Evolutionary conservation across 208 protist genomes (phyloP).

Genomic region (Zelonia costaricensis): DNA sequence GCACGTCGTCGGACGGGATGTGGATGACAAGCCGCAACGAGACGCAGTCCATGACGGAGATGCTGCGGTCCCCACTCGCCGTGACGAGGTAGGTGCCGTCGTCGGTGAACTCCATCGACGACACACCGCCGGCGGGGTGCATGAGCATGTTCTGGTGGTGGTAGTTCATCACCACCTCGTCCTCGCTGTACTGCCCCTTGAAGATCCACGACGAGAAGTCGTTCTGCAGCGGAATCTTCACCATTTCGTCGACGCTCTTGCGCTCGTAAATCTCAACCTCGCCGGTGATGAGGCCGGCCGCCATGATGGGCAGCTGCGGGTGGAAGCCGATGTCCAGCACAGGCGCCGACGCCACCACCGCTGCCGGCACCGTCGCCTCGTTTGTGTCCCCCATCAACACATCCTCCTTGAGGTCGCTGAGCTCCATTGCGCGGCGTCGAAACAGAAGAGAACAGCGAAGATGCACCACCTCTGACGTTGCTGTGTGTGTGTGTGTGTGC

Average conservation of each 20-base stretch:
- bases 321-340: constrained; percentile 86
- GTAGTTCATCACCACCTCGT: constrained; percentile 57
- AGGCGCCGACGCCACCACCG: constrained; percentile 51
- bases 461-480: background rate
- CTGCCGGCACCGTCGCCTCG: constrained; percentile 57
- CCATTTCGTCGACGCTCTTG: constrained; percentile 50
- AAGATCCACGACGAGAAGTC: constrained; percentile 80
- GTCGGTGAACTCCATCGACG: constrained; percentile 90
- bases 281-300: constrained; percentile 76
- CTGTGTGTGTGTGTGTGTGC: background rate
- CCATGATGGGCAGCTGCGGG: constrained; percentile 68
- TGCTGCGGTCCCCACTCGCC: constrained; percentile 76
- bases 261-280: constrained; percentile 83
- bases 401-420: constrained; percentile 47
- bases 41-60: constrained; percentile 86
- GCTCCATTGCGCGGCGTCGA: constrained; percentile 48
- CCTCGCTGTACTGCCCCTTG: constrained; percentile 39
- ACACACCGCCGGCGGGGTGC: constrained; percentile 72
- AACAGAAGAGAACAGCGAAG: constrained; percentile 2
- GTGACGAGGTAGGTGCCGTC: constrained; percentile 83
- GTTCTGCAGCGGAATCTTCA: constrained; percentile 60
- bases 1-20: constrained; percentile 42
- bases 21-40: constrained; percentile 70
- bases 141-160: constrained; percentile 77
- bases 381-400: constrained; percentile 67